Conservation (phyloP, 1,139 yeast genomes). For the Meyerozyma elateridarum region DNA sequence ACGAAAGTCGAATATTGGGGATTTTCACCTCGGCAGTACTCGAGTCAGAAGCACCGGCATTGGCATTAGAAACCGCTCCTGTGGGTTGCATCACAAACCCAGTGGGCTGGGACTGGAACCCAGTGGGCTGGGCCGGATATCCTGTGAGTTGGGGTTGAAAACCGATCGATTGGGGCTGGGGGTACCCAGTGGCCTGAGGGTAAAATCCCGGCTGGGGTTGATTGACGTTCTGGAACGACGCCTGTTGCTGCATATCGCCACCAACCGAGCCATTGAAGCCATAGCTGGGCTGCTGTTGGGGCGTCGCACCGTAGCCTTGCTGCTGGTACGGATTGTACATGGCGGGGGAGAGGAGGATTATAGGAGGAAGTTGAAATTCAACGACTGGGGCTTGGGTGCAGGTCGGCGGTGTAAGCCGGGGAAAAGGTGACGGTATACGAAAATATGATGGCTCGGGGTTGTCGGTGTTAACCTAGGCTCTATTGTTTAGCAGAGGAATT, state of each 20-base stretch:
- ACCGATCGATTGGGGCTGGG: slow-evolving; percentile 1
- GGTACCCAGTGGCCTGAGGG: slow-evolving; percentile 24
- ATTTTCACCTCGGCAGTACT: slow-evolving; percentile 49
- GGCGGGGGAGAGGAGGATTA: slow-evolving; percentile 8
- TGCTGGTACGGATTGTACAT: slow-evolving; percentile 47
- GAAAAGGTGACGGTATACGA: background rate
- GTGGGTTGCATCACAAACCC: slow-evolving; percentile 15
- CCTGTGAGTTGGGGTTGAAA: slow-evolving; percentile 7
- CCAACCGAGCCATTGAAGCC: slow-evolving; percentile 7
- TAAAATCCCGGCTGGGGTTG: no score
- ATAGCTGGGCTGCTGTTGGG: slow-evolving; percentile 14
- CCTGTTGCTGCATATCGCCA: slow-evolving; percentile 10
- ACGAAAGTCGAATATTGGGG: slow-evolving; percentile 71
- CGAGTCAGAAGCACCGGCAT: background rate
- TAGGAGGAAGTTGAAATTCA: slow-evolving; percentile 4
- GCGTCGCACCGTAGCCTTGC: slow-evolving; percentile 15
- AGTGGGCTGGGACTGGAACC: slow-evolving; percentile 28
- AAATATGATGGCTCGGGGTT: no score
- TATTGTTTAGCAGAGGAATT: no score
- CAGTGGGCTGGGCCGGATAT: slow-evolving; percentile 9
- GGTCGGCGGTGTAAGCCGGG: background rate
- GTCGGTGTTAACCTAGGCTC: no score
- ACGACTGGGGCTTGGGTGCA: slow-evolving; percentile 4
- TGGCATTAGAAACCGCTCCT: slow-evolving; percentile 16
- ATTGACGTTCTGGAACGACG: slow-evolving; percentile 6